Evolutionary conservation across 768 basidiomycete species (phyloP), one percentile per base, ranked within the genome.

Genomic region (Russula dissimulans): DNA sequence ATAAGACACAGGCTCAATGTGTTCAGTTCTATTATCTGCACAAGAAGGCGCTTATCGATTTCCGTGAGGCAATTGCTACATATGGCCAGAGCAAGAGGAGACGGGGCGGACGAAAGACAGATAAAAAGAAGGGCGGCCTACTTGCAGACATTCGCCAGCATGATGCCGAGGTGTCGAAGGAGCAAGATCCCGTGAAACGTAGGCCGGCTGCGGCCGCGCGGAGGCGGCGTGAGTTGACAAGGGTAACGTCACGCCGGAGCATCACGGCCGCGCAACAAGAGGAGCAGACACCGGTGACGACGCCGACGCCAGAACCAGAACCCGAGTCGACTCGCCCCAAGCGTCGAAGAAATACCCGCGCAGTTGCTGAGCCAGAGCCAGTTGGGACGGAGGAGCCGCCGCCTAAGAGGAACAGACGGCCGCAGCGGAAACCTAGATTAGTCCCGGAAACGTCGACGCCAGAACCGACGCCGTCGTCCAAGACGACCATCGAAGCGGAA

Each of bases 1-100:
- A 91, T 77, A 97, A 97, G 78, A 86, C 90, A 2, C 76, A 90
- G 1, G 78, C 85, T 0, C 89, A 97, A 78, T 97, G 94, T 69
- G 89, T 97, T 48, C 82, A 87, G 51, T 95, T 84, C 73, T 98
- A 97, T 73, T 98, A 98, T 71, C 76, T 95, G 53, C 90, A 94
- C 75, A 98, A 97, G 79, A 92, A 93, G 74, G 81, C 80, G 66
- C 73, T 80, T 41, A 90, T 94, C 68, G 87, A 94, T 73, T 95
- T 93, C 73, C 83, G 89, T 57, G 82, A 85, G 65, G 83, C 88
- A 15, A 78, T 91, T 26, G 75, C 83, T 49, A 81, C 80, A 66
- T 80, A 82, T 63, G 85, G 82, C 14, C 81, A 81, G 60, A 86
- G 86, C 68, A 79, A 87, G 45, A 81, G 79, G 66, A 78, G 86